Percentiles rank a stretch among this genome's conserved stretches.
phyloP scores from a whole-genome alignment of 345 rosid genomes.

The Lepidium aucheri region DNA sequence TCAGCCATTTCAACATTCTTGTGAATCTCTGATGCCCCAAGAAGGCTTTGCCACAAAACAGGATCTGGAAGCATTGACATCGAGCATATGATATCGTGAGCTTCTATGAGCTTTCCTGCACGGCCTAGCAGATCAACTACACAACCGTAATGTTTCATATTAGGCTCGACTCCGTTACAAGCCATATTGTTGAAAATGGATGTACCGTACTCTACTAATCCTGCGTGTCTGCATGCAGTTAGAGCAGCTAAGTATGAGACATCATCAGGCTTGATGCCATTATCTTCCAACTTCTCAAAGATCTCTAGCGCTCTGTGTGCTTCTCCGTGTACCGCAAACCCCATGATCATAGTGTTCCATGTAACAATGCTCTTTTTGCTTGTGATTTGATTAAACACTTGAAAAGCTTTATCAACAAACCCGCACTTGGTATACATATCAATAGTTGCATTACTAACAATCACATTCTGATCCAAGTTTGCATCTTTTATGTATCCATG shows the following conservation, averaged over 20 bases:
- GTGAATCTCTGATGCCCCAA: conserved; percentile 68
- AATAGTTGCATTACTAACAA: conserved; percentile 62
- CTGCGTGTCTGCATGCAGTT: conserved; percentile 77
- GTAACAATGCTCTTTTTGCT: conserved; percentile 48
- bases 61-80: conserved; percentile 58
- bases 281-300: conserved; percentile 41
- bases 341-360: conserved; percentile 93
- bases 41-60: conserved; percentile 81
- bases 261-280: conserved; percentile 46
- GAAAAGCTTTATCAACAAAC: conserved; percentile 53
- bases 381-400: conserved; percentile 45
- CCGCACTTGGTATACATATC: conserved; percentile 89
- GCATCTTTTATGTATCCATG: conserved; percentile 36
- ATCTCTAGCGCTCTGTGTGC: conserved; percentile 53
- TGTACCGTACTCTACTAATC: conserved; percentile 66
- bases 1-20: conserved; percentile 73
- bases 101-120: conserved; percentile 65
- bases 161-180: conserved; percentile 39
- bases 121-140: conserved; percentile 78
- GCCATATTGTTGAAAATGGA: conserved; percentile 52
- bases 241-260: conserved; percentile 60
- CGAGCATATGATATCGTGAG: conserved; percentile 52
- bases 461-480: conserved; percentile 46
- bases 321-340: conserved; percentile 74
- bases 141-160: conserved; percentile 71